A percentile compares a stretch with the other conserved stretches of the same genome.
phyloP scores from a whole-genome alignment of 2,329 filamentous ascomycete species.

The Exophiala sp. region DNA sequence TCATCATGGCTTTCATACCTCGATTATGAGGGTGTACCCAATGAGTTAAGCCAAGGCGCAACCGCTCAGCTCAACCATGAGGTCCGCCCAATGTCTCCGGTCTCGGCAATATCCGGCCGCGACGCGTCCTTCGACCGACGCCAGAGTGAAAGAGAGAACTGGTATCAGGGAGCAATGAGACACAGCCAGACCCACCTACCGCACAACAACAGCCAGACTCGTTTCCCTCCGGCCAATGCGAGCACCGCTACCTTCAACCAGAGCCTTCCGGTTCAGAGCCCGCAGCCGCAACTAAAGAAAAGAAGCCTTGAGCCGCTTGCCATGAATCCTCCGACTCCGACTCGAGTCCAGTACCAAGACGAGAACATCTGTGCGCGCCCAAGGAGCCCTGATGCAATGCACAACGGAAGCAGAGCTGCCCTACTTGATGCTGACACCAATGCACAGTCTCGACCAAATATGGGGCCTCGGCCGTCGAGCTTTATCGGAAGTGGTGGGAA shows the following conservation, averaged over 20 bases:
- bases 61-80: conserved; percentile 20
- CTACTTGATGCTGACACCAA: conserved; percentile 5
- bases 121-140: conserved; percentile 15
- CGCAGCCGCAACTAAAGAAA: conserved; percentile 18
- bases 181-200: conserved; percentile 10
- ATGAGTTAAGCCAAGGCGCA: conserved; percentile 20
- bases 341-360: conserved; percentile 29
- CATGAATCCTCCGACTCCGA: conserved; percentile 44
- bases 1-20: conserved; percentile 28
- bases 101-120: conserved; percentile 19
- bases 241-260: conserved; percentile 9
- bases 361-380: conserved; percentile 21
- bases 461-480: conserved; percentile 25
- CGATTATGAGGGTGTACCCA: conserved; percentile 28
- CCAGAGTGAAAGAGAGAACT: conserved; percentile 20
- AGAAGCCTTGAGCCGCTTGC: conserved; percentile 37
- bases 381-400: background rate
- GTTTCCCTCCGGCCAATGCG: conserved; percentile 1
- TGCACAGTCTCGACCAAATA: background rate
- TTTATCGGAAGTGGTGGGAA: conserved; percentile 34
- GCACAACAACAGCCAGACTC: conserved; percentile 5
- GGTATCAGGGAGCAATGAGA: conserved; percentile 16
- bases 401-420: background rate
- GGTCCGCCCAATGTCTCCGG: conserved; percentile 25
- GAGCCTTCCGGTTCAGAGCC: conserved; percentile 12